These are phyloP conservation scores for Hypoxylon rubiginosum DNA, from an alignment of 2,329 filamentous ascomycete species.

Conservation along the genomic window DNA sequence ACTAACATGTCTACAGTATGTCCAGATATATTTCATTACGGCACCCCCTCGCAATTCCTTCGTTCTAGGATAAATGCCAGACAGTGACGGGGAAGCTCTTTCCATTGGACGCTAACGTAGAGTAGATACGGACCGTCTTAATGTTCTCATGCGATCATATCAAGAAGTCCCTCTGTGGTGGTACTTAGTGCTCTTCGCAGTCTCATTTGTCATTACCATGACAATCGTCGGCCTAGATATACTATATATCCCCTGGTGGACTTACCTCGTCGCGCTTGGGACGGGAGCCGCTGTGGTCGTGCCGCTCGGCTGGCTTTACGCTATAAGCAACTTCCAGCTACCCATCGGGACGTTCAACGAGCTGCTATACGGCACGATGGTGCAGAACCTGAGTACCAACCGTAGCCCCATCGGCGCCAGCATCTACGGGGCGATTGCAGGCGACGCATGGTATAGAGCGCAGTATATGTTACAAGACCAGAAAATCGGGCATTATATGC, in stretches of 20 bases:
- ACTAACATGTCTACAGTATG: constrained; percentile 28
- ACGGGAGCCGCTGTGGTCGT: constrained; percentile 69
- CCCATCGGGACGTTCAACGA: constrained; percentile 72
- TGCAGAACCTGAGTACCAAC: constrained; percentile 63
- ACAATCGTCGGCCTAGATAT: constrained; percentile 64
- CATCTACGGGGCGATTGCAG: constrained; percentile 16
- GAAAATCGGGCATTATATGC: constrained; percentile 75
- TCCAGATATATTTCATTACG: neutral
- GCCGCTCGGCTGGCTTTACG: constrained; percentile 71
- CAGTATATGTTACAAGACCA: constrained; percentile 72
- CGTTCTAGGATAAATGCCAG: too few species aligned
- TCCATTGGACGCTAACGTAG: constrained; percentile 1
- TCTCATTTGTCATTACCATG: constrained; percentile 62
- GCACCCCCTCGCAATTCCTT: neutral
- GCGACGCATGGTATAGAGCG: constrained; percentile 68
- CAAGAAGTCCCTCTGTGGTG: constrained; percentile 71
- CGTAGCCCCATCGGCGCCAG: constrained; percentile 71
- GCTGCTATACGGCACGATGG: constrained; percentile 71
- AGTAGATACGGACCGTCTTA: constrained; percentile 66
- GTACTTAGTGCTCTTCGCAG: constrained; percentile 65
- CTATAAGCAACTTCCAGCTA: constrained; percentile 67
- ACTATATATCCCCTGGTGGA: constrained; percentile 72
- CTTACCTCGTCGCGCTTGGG: constrained; percentile 68
- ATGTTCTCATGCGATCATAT: constrained; percentile 69
- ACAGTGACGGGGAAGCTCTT: neutral